phyloP scores from a whole-genome alignment of 495 filamentous ascomycete genomes.

The Hypomontagnella submonticulosa region DNA sequence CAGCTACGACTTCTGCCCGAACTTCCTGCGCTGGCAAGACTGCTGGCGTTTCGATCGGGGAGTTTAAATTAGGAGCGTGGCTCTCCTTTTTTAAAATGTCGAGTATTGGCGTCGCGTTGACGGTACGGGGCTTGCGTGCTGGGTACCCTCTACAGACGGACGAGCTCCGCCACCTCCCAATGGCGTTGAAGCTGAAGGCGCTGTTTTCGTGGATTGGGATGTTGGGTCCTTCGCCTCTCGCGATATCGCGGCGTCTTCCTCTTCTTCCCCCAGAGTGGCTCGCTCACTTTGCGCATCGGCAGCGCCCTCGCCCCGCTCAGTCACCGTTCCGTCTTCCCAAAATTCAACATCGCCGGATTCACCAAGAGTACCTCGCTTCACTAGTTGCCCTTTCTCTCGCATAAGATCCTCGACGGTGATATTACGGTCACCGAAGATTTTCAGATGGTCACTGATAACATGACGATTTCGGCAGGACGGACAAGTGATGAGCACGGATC shows the following conservation, averaged over 20 bases:
- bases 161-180: conserved; percentile 24
- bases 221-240: conserved; percentile 32
- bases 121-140: conserved; percentile 14
- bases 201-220: conserved; percentile 26
- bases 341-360: conserved; percentile 73
- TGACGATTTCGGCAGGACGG: conserved; percentile 85
- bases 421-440: conserved; percentile 74
- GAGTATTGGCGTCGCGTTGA: conserved; percentile 44
- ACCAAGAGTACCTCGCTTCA: conserved; percentile 69
- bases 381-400: conserved; percentile 68
- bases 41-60: too few species aligned
- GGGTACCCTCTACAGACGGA: conserved; percentile 25
- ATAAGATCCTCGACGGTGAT: conserved; percentile 79
- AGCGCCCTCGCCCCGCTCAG: conserved; percentile 13
- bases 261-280: neutral
- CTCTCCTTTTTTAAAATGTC: neutral
- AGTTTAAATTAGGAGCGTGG: neutral
- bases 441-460: conserved; percentile 90
- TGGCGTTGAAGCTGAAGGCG: conserved; percentile 13
- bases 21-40: too few species aligned
- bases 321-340: conserved; percentile 70
- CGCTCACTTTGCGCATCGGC: neutral
- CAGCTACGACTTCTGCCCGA: too few species aligned
- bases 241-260: conserved; percentile 21
- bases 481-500: conserved; percentile 87